Percentiles rank a stretch among this genome's conserved stretches.
Conservation (phyloP, 192 early-diverging fungal species). For the Gigaspora rosea region DNA sequence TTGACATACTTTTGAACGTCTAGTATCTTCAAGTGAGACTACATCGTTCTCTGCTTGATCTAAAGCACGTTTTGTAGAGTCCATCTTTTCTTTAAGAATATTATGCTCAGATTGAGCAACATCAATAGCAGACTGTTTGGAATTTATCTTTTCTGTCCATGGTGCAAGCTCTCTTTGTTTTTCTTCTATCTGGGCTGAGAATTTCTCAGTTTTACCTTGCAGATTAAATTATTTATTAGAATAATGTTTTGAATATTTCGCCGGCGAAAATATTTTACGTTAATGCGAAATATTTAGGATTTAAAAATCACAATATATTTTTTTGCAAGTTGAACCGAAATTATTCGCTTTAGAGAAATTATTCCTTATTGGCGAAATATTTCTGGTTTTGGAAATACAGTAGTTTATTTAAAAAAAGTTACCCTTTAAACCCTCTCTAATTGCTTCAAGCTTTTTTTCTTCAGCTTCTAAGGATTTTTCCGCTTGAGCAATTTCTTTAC, state of each 20-base stretch:
- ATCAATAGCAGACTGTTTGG: constrained; percentile 71
- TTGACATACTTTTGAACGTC: constrained; percentile 40
- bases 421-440: constrained; percentile 69
- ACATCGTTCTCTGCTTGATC: constrained; percentile 62
- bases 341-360: too few relatives aligned
- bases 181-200: constrained; percentile 78
- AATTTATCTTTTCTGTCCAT: constrained; percentile 82
- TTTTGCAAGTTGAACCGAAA: too few relatives aligned
- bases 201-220: constrained; percentile 83
- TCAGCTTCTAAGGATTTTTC: constrained; percentile 65
- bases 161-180: constrained; percentile 85
- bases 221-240: too few relatives aligned
- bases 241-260: too few relatives aligned
- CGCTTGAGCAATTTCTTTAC: constrained; percentile 62
- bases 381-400: too few relatives aligned
- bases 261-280: too few relatives aligned
- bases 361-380: too few relatives aligned
- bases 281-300: too few relatives aligned
- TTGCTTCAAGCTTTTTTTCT: constrained; percentile 72
- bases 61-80: constrained; percentile 52
- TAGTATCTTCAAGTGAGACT: constrained; percentile 45
- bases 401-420: too few relatives aligned
- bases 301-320: too few relatives aligned
- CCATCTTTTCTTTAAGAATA: constrained; percentile 69
- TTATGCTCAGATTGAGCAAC: constrained; percentile 78